Evolutionary conservation across 2,329 filamentous ascomycete genomes (phyloP), one percentile per base, ranked within the genome.

Genomic region (Microascus cirrosus): DNA sequence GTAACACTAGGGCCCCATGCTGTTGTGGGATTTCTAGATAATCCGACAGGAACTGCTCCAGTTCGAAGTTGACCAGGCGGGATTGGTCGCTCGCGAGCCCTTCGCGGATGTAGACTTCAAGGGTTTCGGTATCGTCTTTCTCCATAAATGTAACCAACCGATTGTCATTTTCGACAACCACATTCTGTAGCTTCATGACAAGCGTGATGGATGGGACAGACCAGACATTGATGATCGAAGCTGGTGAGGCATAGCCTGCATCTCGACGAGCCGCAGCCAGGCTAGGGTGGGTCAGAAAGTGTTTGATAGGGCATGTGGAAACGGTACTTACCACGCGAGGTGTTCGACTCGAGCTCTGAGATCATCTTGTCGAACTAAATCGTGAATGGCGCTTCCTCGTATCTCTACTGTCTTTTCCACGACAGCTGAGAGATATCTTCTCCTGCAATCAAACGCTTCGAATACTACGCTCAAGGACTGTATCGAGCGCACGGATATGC

Each of bases 201-300:
- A 53, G 45, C 28, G 57, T 34, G 15, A 60, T 24, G 11, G 59
- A 60, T 11, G 36, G 36, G 12, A 59, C 58, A 12, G 58, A 59
- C 57, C 57, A 60, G 5, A 42, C 57, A 28, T 52, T 12, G 34
- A 60, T 59, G 36, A 36, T 52, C 22, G 34, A 57, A 55, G 11
- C 6, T 42, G 39, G 57, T 57, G 10, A 32, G n/a, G 15, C 12
- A 0, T 18, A 59, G n/a, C 48, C 48, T 4, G 48, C 12, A 15
- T 11, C 54, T 32, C 28, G 28, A n/a, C 34, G 32, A 35, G 48
- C 48, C 13, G 18, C 48, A 25, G 48, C 48, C 25, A 51, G 48
- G 15, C 48, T 51, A 22, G 12, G 12, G 12, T 15, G 25, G 25
- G 48, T 11, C 48, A 51, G 20, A 24, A 51, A 51, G 20, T 12